Evolutionary conservation across 768 basidiomycete genomes (phyloP).

Genomic region (Boletus eberwhitei): DNA sequence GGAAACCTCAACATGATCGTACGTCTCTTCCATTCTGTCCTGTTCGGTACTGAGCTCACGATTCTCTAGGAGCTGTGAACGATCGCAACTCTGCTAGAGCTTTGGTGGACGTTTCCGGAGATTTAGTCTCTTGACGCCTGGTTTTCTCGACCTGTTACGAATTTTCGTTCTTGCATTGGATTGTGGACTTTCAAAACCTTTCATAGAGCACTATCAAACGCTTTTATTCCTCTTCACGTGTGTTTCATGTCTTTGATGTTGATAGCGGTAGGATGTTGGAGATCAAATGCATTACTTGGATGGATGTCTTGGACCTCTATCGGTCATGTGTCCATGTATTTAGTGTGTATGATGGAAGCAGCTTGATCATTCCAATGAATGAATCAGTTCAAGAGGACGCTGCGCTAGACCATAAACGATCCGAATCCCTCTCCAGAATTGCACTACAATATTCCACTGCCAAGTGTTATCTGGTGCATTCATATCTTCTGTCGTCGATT

Average conservation of each 20-base stretch:
- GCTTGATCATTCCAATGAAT: not conserved
- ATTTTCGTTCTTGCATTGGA: constrained; percentile 11
- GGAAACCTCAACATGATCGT: constrained; percentile 76
- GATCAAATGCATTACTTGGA: not conserved
- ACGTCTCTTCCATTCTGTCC: constrained; percentile 21
- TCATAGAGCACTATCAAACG: constrained; percentile 13
- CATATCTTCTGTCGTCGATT: not conserved
- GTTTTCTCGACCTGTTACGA: not conserved
- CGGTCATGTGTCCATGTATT: not conserved
- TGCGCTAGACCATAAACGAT: not conserved
- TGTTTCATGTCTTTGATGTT: constrained; percentile 1
- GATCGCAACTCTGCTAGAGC: not conserved
- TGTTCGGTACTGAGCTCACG: not conserved
- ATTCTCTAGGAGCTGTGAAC: constrained; percentile 30
- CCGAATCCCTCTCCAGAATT: too few relatives aligned
- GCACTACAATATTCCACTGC: too few relatives aligned
- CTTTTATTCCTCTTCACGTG: not conserved
- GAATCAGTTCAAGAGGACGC: not conserved
- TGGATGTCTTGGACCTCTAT: not conserved
- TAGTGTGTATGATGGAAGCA: not conserved
- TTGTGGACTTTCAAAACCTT: constrained; percentile 17
- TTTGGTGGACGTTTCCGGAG: not conserved
- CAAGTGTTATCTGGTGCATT: not conserved
- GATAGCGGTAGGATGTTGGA: constrained; percentile 3
- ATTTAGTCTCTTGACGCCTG: constrained; percentile 6